Evolutionary conservation across 1,284 basidiomycete genomes (phyloP).

Genomic region (Moesziomyces antarcticus): DNA sequence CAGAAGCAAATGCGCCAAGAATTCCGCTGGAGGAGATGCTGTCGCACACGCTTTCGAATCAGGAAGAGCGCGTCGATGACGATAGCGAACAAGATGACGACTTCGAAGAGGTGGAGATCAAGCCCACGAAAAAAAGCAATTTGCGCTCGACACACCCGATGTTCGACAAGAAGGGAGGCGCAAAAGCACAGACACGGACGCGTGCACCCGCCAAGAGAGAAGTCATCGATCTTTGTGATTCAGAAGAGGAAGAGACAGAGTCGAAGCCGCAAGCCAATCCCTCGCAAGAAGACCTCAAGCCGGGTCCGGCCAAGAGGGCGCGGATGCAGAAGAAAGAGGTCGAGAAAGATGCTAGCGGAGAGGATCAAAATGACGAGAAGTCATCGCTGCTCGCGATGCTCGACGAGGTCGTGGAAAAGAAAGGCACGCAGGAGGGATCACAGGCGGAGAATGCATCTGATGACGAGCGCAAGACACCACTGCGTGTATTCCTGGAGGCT

Average conservation of each 20-base stretch:
- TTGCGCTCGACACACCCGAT: conserved; percentile 10
- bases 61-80: conserved; percentile 13
- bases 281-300: neutral
- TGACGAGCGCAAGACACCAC: conserved; percentile 69
- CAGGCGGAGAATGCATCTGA: conserved; percentile 30
- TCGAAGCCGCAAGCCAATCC: neutral
- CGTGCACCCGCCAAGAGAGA: conserved; percentile 14
- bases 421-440: conserved; percentile 1
- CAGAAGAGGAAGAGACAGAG: conserved; percentile 15
- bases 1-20: conserved; percentile 5
- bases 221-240: conserved; percentile 36
- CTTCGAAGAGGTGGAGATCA: conserved; percentile 68
- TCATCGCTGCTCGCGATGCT: conserved; percentile 17
- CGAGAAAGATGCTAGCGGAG: neutral
- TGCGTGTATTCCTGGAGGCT: conserved; percentile 83
- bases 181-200: neutral
- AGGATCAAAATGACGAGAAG: conserved; percentile 1
- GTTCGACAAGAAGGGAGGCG: conserved; percentile 7
- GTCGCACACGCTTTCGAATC: conserved; percentile 33
- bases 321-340: conserved; percentile 12
- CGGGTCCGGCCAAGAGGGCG: conserved; percentile 13
- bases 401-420: conserved; percentile 16
- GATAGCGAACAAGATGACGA: conserved; percentile 34
- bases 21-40: conserved; percentile 32
- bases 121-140: conserved; percentile 1